Conservation (phyloP, 345 rosid genomes). For the Eutrema japonicum region DNA sequence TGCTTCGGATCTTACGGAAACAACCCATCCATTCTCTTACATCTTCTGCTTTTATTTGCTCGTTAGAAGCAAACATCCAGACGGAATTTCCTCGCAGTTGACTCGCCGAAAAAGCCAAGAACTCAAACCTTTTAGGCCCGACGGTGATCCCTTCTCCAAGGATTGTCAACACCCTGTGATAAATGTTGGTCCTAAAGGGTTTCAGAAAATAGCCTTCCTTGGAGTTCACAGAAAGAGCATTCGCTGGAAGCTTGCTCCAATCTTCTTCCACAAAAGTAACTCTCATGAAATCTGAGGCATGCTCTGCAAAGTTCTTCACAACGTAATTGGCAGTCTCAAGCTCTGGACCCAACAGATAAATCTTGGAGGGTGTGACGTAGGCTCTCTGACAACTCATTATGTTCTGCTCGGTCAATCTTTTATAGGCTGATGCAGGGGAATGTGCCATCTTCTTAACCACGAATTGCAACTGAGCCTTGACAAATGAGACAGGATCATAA, state of each 20-base stretch:
- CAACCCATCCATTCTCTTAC: conserved; percentile 98
- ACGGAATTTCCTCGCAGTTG: conserved; percentile 86
- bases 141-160: conserved; percentile 75
- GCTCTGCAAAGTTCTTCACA: conserved; percentile 71
- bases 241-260: conserved; percentile 80
- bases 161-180: conserved; percentile 69
- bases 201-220: conserved; percentile 66
- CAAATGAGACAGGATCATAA: conserved; percentile 64
- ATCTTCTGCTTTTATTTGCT: conserved; percentile 71
- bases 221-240: conserved; percentile 68
- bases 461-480: conserved; percentile 51
- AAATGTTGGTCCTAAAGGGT: conserved; percentile 71
- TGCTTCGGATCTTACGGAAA: conserved; percentile 73
- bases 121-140: conserved; percentile 74
- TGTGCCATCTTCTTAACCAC: conserved; percentile 47
- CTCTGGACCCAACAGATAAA: conserved; percentile 95
- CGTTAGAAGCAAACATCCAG: conserved; percentile 97
- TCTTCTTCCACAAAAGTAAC: conserved; percentile 95
- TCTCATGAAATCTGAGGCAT: conserved; percentile 84
- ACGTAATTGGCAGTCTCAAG: conserved; percentile 85
- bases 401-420: conserved; percentile 54
- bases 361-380: conserved; percentile 75
- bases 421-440: conserved; percentile 47
- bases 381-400: conserved; percentile 85
- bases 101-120: conserved; percentile 95